phyloP scores from a whole-genome alignment of 305 asterid genomes.

The Fraxinus velutina region DNA sequence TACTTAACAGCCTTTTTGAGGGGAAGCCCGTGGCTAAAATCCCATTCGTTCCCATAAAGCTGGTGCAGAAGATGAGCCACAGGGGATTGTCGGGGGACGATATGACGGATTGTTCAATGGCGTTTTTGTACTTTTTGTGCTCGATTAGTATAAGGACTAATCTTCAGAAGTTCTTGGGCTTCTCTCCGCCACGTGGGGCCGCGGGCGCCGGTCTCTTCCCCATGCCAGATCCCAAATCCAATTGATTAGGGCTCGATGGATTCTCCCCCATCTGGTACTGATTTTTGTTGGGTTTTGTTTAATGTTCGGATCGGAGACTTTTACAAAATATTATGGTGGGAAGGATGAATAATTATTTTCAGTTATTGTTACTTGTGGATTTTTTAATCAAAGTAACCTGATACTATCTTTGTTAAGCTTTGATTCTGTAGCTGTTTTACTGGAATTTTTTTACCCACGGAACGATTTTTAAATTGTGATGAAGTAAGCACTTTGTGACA shows the following conservation, averaged over 20 bases:
- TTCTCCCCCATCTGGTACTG: constrained; percentile 6
- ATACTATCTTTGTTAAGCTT: constrained; percentile 3
- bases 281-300: not conserved
- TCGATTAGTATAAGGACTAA: constrained; percentile 91
- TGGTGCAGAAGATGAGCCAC: constrained; percentile 98
- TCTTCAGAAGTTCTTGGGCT: constrained; percentile 92
- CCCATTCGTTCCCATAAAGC: constrained; percentile 70
- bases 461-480: not conserved
- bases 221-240: constrained; percentile 79
- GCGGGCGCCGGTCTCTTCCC: constrained; percentile 87
- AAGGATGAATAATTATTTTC: constrained; percentile 9
- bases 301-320: not conserved
- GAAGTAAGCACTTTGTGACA: not conserved
- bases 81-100: constrained; percentile 81
- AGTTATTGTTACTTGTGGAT: constrained; percentile 13
- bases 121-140: constrained; percentile 77
- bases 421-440: not conserved
- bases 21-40: constrained; percentile 82
- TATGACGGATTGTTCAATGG: constrained; percentile 98
- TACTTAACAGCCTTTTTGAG: constrained; percentile 70
- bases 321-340: not conserved
- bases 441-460: not conserved
- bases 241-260: constrained; percentile 28
- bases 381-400: constrained; percentile 1
- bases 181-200: constrained; percentile 94